phyloP scores from a whole-genome alignment of 176 grass and related monocot genomes.

The Cenchrus americanus region DNA sequence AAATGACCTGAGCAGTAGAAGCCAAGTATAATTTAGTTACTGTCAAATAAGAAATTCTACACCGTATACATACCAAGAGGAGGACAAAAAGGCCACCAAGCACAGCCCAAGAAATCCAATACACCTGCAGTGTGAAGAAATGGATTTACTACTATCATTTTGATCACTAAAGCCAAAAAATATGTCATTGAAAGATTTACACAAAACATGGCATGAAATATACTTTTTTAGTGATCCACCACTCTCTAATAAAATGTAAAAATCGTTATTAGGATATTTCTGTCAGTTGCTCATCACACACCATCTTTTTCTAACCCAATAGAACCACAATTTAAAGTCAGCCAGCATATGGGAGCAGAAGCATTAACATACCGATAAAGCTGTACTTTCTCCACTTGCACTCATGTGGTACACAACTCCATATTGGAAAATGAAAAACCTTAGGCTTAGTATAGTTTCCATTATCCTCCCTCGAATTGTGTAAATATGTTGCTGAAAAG shows the following conservation, averaged over 20 bases:
- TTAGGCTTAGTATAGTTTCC: conserved; percentile 79
- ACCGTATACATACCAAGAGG: conserved; percentile 55
- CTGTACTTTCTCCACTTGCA: conserved; percentile 46
- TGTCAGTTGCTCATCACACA: neutral
- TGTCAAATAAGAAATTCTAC: conserved; percentile 28
- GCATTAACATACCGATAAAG: conserved; percentile 63
- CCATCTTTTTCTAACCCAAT: neutral
- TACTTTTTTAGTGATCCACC: neutral
- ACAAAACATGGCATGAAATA: neutral
- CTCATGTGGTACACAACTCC: conserved; percentile 93
- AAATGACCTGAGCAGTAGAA: neutral
- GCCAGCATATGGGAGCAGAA: conserved; percentile 18
- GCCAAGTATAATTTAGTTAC: conserved; percentile 15
- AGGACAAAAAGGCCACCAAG: conserved; percentile 75
- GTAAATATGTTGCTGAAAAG: conserved; percentile 83
- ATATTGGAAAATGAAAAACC: conserved; percentile 94
- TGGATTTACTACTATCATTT: neutral
- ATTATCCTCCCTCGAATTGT: conserved; percentile 82
- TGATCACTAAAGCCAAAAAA: conserved; percentile 9
- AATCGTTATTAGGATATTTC: neutral
- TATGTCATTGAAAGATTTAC: neutral
- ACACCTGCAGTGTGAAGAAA: conserved; percentile 61
- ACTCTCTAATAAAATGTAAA: neutral
- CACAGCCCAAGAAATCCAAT: conserved; percentile 86
- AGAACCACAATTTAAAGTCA: conserved; percentile 17